A percentile compares a stretch with the other conserved stretches of the same genome.
phyloP scores from a whole-genome alignment of 495 filamentous ascomycete species.

The Penicillium pancosmium region DNA sequence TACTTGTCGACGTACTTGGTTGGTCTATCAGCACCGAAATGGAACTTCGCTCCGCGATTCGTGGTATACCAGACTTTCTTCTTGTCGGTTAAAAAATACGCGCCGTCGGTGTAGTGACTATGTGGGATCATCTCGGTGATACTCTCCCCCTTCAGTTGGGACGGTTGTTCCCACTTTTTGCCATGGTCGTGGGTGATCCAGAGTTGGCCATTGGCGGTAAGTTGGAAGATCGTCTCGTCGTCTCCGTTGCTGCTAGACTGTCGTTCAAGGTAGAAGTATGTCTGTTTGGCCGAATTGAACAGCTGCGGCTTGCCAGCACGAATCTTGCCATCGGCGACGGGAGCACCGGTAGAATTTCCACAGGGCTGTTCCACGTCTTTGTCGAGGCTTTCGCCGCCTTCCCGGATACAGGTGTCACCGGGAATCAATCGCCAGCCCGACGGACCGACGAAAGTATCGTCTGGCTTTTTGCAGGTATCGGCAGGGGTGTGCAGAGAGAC shows the following conservation, averaged over 20 bases:
- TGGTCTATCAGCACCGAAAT: conserved; percentile 73
- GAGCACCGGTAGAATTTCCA: conserved; percentile 45
- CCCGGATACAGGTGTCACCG: conserved; percentile 79
- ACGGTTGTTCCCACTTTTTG: conserved; percentile 70
- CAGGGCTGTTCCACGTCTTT: conserved; percentile 53
- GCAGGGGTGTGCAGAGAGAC: conserved; percentile 53
- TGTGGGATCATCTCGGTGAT: conserved; percentile 74
- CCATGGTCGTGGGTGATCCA: conserved; percentile 82
- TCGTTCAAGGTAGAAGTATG: conserved; percentile 85
- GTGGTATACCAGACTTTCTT: conserved; percentile 75
- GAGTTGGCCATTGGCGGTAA: conserved; percentile 64
- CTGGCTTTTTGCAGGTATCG: conserved; percentile 65
- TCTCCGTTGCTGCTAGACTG: conserved; percentile 60
- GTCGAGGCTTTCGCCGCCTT: conserved; percentile 48
- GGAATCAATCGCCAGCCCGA: conserved; percentile 93
- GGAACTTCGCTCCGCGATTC: conserved; percentile 69
- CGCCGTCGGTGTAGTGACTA: conserved; percentile 73
- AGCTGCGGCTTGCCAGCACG: conserved; percentile 46
- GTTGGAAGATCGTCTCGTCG: conserved; percentile 86
- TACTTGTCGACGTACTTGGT: conserved; percentile 26
- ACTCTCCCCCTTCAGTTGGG: conserved; percentile 57
- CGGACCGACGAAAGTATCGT: conserved; percentile 74
- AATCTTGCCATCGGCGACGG: conserved; percentile 64
- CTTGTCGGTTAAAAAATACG: conserved; percentile 77
- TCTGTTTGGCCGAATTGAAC: conserved; percentile 59